phyloP scores from a whole-genome alignment of 768 basidiomycete genomes.

The Tulasnella sp. region DNA sequence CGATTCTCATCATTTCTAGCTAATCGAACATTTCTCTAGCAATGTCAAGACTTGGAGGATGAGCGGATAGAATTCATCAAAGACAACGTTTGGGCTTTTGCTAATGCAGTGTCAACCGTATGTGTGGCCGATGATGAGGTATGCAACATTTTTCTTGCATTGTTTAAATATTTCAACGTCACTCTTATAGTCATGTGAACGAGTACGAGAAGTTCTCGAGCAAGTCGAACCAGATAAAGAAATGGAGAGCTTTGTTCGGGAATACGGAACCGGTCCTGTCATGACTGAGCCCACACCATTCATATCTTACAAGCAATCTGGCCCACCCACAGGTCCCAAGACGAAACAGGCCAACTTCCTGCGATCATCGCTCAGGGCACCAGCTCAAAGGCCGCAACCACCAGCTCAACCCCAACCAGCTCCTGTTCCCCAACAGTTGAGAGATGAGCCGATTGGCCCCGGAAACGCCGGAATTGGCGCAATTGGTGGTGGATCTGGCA shows the following conservation, averaged over 20 bases:
- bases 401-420: slow-evolving; percentile 27
- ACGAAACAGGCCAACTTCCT: slow-evolving; percentile 45
- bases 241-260: slow-evolving; percentile 76
- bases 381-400: slow-evolving; percentile 23
- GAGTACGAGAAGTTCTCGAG: slow-evolving; percentile 72
- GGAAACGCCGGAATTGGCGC: slow-evolving; percentile 66
- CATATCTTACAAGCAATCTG: slow-evolving; percentile 48
- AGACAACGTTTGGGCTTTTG: slow-evolving; percentile 90
- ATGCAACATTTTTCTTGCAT: slow-evolving; percentile 20
- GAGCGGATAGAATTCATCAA: slow-evolving; percentile 90
- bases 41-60: slow-evolving; percentile 91
- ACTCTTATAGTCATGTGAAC: slow-evolving; percentile 68
- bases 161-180: neutral
- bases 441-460: slow-evolving; percentile 33
- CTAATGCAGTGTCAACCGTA: slow-evolving; percentile 89
- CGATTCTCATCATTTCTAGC: neutral
- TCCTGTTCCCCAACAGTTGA: slow-evolving; percentile 19
- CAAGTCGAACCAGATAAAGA: slow-evolving; percentile 79
- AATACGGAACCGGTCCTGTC: slow-evolving; percentile 74
- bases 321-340: slow-evolving; percentile 40
- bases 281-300: slow-evolving; percentile 84
- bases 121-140: slow-evolving; percentile 96
- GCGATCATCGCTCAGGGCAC: slow-evolving; percentile 30
- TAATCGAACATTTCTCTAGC: slow-evolving; percentile 20
- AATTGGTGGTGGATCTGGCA: slow-evolving; percentile 23